phyloP scores from a whole-genome alignment of 495 filamentous ascomycete species.

The Penicillium crystallinum region DNA sequence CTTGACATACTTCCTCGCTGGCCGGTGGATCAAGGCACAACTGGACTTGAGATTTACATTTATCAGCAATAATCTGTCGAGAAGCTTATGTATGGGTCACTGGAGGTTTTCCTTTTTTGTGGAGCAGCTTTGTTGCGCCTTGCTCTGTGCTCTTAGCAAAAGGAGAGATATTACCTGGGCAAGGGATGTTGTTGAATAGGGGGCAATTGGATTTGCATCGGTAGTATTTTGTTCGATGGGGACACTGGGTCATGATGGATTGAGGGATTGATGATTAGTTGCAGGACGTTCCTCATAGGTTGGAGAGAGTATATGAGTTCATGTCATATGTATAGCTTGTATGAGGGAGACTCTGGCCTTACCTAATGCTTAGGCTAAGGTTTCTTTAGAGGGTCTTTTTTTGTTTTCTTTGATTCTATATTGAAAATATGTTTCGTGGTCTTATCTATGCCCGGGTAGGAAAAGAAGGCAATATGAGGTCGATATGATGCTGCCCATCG shows the following conservation, averaged over 20 bases:
- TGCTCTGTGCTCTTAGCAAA: background rate
- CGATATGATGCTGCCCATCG: too few relatives aligned
- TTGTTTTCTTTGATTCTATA: background rate
- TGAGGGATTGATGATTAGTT: too few relatives aligned
- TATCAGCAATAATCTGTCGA: conserved; percentile 2
- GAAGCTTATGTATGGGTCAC: background rate
- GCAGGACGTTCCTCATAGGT: background rate
- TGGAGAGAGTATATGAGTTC: background rate
- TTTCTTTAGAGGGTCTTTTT: background rate
- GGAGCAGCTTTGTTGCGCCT: too few relatives aligned
- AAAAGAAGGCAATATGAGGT: too few relatives aligned
- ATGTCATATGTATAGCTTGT: background rate
- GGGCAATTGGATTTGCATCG: background rate
- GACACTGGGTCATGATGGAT: background rate
- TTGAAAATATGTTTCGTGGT: too few relatives aligned
- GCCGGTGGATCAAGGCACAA: conserved; percentile 25
- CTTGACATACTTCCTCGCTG: conserved; percentile 25
- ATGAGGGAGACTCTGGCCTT: background rate
- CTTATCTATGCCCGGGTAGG: too few relatives aligned
- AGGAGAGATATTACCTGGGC: background rate
- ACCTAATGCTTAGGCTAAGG: too few relatives aligned
- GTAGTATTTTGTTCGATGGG: background rate
- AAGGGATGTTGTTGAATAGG: background rate
- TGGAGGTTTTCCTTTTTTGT: background rate
- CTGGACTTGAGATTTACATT: too few relatives aligned